Conservation (phyloP, 1,284 basidiomycete genomes). For the Cystobasidium slooffiae region DNA sequence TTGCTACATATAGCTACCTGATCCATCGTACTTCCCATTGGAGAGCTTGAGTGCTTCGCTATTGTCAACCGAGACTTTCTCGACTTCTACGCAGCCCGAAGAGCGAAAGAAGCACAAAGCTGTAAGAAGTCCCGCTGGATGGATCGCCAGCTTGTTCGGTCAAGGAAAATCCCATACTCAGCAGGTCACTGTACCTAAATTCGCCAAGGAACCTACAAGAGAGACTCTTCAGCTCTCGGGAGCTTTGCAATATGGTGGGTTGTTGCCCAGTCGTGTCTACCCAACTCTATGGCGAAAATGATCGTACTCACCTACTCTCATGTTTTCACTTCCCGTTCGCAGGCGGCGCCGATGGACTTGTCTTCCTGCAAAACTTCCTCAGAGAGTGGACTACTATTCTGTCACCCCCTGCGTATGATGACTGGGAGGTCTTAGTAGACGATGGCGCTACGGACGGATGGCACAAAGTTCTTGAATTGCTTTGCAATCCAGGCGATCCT, state of each 20-base stretch:
- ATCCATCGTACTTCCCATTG: conserved; percentile 61
- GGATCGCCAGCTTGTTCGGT: conserved; percentile 71
- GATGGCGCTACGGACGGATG: conserved; percentile 78
- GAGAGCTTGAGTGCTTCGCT: conserved; percentile 63
- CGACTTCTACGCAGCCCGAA: conserved; percentile 54
- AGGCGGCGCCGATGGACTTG: conserved; percentile 63
- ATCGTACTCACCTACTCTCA: background rate
- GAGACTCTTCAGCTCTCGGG: conserved; percentile 66
- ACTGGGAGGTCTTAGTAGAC: conserved; percentile 67
- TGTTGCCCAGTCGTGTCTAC: background rate
- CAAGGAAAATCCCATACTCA: conserved; percentile 60
- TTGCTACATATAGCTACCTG: conserved; percentile 51
- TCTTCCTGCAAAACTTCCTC: conserved; percentile 64
- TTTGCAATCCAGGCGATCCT: conserved; percentile 74
- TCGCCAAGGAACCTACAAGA: conserved; percentile 53
- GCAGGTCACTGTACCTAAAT: conserved; percentile 67
- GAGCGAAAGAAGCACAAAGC: conserved; percentile 30
- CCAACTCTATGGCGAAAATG: background rate
- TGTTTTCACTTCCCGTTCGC: conserved; percentile 30
- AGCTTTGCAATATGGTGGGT: conserved; percentile 69
- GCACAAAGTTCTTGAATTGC: conserved; percentile 63
- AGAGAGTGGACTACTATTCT: conserved; percentile 67
- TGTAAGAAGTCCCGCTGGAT: conserved; percentile 55
- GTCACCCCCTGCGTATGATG: conserved; percentile 70
- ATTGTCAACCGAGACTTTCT: conserved; percentile 58